A percentile compares a stretch with the other conserved stretches of the same genome.
These are phyloP conservation scores for Nicotiana otophora DNA, from an alignment of 257 asterid species.

Conservation along the genomic window DNA sequence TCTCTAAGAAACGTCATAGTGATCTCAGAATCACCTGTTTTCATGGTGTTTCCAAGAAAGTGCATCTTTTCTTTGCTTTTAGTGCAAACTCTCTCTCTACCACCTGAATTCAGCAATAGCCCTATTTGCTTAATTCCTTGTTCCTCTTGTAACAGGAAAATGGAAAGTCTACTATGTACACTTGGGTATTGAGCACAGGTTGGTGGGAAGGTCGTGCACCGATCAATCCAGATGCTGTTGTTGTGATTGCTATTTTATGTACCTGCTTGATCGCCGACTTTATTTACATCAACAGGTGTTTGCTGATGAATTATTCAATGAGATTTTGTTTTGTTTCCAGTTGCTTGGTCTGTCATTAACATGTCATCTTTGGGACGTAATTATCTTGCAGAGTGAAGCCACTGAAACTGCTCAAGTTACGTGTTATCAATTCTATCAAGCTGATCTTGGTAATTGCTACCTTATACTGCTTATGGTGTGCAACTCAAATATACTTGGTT, in stretches of 20 bases:
- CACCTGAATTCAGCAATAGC: not conserved
- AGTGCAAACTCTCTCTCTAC: not conserved
- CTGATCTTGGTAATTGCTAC: constrained; percentile 38
- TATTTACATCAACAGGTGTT: constrained; percentile 61
- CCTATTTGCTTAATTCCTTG: not conserved
- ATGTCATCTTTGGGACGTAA: not conserved
- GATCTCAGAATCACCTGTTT: not conserved
- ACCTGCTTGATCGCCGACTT: constrained; percentile 60
- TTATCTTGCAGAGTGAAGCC: constrained; percentile 45
- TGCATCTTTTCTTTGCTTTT: not conserved
- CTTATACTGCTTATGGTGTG: constrained; percentile 74
- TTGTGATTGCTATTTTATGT: constrained; percentile 52
- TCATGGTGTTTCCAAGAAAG: not conserved
- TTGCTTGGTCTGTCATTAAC: not conserved
- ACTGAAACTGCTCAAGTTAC: constrained; percentile 32
- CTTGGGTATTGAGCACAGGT: constrained; percentile 87
- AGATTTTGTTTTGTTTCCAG: not conserved
- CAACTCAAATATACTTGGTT: constrained; percentile 62
- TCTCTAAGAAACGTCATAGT: not conserved
- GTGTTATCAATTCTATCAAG: constrained; percentile 32
- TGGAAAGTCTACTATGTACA: constrained; percentile 76
- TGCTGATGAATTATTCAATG: not conserved
- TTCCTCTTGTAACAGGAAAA: constrained; percentile 52
- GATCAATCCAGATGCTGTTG: constrained; percentile 63
- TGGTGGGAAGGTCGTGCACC: constrained; percentile 87